Base-by-base conservation (phyloP, 441 rosid genomes). In the Gossypium davidsonii region DNA sequence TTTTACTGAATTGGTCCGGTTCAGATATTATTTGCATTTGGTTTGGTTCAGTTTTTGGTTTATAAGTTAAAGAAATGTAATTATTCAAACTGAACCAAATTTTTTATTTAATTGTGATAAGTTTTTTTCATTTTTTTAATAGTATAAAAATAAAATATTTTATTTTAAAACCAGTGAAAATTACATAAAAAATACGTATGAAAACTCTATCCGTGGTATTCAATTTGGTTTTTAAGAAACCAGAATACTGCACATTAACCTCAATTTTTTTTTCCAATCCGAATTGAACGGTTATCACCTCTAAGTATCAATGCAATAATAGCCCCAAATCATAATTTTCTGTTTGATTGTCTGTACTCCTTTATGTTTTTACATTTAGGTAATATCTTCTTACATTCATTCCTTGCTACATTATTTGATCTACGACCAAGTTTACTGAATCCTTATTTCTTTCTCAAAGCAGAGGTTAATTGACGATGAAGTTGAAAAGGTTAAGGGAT, bases 401-500 rank as follows among this genome's bases (percentile, higher is more conserved):
- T 17, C 46, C 46, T 48, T 1, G 44, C 25, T 56, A 48, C 56
- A 42, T 53, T 56, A 15, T 37, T 34, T 66, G 34, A 44, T 63
- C 12, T 73, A 51, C 21, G 58, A 26, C 66, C 60, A 7, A 25
- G 57, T 60, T 76, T 55, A 17, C 53, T 39, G 20, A 48, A 42
- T 21, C 48, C 1, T 14, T 57, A 28, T 25, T 74, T 57, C 15
- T 3, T 59, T 25, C 67, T 48, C 4, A 25, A 68, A 75, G 65
- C 90, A 93, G 98, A 83, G 89, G 79, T 70, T 91, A 53, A 81
- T 93, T 51, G 90, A 90, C 51, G 88, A 91, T 65, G 98, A 93
- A 71, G 93, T 79, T 48, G 98, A 92, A 80, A 92, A 87, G 77
- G 89, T 90, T 60, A 88, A 85, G 79, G 91, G 98, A 46, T 93